Conservation (phyloP, 2,329 filamentous ascomycete species). For the Fusarium sp. region DNA sequence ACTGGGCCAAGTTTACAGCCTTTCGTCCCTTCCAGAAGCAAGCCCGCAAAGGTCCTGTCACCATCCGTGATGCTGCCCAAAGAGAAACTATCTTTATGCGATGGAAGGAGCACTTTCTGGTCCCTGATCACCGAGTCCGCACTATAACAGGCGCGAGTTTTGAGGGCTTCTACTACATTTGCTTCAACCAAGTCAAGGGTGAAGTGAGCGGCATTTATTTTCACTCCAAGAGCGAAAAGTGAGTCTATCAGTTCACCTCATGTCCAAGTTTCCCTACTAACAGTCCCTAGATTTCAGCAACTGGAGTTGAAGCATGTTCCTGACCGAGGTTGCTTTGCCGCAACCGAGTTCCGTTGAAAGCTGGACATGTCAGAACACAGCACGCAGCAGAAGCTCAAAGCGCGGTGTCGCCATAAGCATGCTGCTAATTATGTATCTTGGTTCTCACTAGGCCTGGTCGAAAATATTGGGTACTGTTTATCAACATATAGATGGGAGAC, state of each 20-base stretch:
- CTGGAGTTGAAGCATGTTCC: slow-evolving; percentile 89
- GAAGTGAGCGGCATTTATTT: slow-evolving; percentile 95
- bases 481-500: slow-evolving; percentile 42
- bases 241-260: slow-evolving; percentile 53
- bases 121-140: slow-evolving; percentile 91
- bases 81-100: slow-evolving; percentile 96
- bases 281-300: slow-evolving; percentile 79
- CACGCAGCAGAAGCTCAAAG: slow-evolving; percentile 9
- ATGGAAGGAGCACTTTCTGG: slow-evolving; percentile 98
- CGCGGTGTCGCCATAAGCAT: slow-evolving; percentile 5
- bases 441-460: slow-evolving; percentile 18
- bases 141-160: slow-evolving; percentile 96
- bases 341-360: slow-evolving; percentile 78
- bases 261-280: slow-evolving; percentile 6
- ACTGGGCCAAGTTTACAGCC: slow-evolving; percentile 91
- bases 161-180: slow-evolving; percentile 99
- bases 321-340: slow-evolving; percentile 83
- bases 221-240: slow-evolving; percentile 98
- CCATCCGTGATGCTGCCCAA: slow-evolving; percentile 77
- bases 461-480: slow-evolving; percentile 27
- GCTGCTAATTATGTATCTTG: slow-evolving; percentile 13
- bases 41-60: slow-evolving; percentile 64
- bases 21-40: slow-evolving; percentile 79
- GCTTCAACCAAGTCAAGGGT: slow-evolving; percentile 92
- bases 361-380: neutral